Evolutionary conservation across 306 rosid species (phyloP).

Genomic region (Geum urbanum): DNA sequence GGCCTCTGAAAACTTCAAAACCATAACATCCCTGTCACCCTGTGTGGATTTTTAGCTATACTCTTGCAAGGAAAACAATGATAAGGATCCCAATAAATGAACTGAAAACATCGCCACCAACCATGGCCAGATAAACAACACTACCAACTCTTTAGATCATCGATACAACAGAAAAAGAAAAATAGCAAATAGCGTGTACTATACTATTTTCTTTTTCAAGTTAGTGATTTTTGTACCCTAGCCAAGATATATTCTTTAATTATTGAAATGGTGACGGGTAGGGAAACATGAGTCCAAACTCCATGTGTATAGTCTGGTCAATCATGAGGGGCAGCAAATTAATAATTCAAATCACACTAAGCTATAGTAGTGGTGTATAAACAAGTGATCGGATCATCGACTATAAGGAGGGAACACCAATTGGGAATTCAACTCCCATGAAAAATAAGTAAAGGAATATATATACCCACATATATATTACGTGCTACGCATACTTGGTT

Average conservation of each 20-base stretch:
- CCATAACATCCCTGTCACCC: not conserved
- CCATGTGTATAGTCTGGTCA: not conserved
- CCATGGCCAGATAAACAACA: not conserved
- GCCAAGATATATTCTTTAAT: not conserved
- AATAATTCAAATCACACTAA: not conserved
- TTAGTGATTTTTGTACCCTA: not conserved
- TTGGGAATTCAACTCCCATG: conserved; percentile 15
- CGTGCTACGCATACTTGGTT: not conserved
- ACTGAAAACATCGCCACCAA: not conserved
- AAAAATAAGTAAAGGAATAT: not conserved
- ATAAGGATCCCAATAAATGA: not conserved
- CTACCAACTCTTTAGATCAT: not conserved
- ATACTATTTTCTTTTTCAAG: not conserved
- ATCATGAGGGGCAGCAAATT: conserved; percentile 8
- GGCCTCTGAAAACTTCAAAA: not conserved
- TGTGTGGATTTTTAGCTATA: not conserved
- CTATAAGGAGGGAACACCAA: not conserved
- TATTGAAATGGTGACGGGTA: not conserved
- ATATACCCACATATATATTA: not conserved
- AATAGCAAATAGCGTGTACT: not conserved
- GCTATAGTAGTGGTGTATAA: not conserved
- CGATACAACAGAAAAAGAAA: not conserved
- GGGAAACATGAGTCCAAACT: not conserved
- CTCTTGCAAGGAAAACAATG: not conserved
- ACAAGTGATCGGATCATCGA: not conserved